Conservation (phyloP, 2,329 filamentous ascomycete species). For the Talaromyces islandicus region DNA sequence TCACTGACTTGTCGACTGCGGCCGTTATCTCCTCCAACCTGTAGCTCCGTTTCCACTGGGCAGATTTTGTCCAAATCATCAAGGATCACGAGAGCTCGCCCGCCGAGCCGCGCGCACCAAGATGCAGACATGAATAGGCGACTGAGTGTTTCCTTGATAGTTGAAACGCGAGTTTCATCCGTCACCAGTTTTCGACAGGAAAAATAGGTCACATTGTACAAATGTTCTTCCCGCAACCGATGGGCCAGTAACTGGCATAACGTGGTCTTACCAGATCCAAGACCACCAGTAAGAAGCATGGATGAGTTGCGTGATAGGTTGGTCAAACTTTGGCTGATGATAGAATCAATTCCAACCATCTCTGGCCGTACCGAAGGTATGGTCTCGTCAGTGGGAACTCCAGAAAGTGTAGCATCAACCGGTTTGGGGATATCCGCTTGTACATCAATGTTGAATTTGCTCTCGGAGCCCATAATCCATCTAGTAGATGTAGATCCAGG, state of each 20-base stretch:
- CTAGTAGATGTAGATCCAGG: constrained; percentile 26
- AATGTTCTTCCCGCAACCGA: constrained; percentile 61
- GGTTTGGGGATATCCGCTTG: constrained; percentile 67
- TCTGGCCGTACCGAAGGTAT: constrained; percentile 50
- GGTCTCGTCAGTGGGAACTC: constrained; percentile 45
- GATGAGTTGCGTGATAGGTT: constrained; percentile 83
- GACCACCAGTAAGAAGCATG: constrained; percentile 77
- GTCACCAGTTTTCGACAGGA: constrained; percentile 81
- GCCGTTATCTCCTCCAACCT: constrained; percentile 89
- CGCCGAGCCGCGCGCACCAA: constrained; percentile 85
- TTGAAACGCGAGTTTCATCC: constrained; percentile 82
- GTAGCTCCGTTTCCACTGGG: constrained; percentile 87
- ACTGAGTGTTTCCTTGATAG: constrained; percentile 81
- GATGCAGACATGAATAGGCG: constrained; percentile 81
- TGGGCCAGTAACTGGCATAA: constrained; percentile 72
- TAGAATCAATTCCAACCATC: constrained; percentile 77
- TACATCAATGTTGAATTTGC: constrained; percentile 67
- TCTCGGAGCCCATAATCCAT: constrained; percentile 76
- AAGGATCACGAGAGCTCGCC: constrained; percentile 75
- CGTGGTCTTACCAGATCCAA: constrained; percentile 85
- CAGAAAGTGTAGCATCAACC: constrained; percentile 34
- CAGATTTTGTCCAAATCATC: constrained; percentile 93
- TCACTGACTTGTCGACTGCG: constrained; percentile 90
- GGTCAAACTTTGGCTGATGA: constrained; percentile 65
- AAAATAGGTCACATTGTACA: constrained; percentile 82